These are phyloP conservation scores for Priceomyces fermenticarens DNA, from an alignment of 805 yeast species.

Conservation along the genomic window DNA sequence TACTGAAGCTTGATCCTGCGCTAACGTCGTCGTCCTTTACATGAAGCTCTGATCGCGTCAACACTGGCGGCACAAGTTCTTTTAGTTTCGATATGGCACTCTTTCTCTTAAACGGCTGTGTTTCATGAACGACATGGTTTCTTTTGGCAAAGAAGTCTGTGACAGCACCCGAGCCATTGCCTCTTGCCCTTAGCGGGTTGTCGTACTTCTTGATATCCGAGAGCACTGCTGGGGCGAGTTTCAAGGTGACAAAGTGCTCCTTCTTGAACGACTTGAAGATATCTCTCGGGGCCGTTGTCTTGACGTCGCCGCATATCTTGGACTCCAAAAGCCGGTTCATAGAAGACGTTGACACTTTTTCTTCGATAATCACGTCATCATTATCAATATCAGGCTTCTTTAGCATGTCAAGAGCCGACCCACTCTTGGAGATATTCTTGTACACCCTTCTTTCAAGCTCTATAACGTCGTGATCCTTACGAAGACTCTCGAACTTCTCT, in stretches of 20 bases:
- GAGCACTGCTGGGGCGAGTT: conserved; percentile 21
- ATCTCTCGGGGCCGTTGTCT: conserved; percentile 34
- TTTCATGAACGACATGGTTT: no score
- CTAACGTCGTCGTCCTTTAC: conserved; percentile 12
- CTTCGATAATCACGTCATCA: neutral
- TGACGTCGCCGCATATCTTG: conserved; percentile 16
- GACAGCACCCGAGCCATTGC: conserved; percentile 10
- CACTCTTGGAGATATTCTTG: conserved; percentile 11
- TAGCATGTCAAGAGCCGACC: conserved; percentile 19
- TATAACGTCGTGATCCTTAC: conserved; percentile 15
- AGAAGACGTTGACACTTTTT: neutral
- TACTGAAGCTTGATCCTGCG: neutral
- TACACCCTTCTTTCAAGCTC: conserved; percentile 22
- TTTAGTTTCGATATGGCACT: conserved; percentile 18
- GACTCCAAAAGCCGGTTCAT: conserved; percentile 13
- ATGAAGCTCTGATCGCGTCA: conserved; percentile 30
- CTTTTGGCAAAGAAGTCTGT: no score
- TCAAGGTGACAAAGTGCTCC: conserved; percentile 17
- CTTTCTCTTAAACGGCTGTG: conserved; percentile 9
- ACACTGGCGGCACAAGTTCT: conserved; percentile 27
- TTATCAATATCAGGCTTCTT: neutral
- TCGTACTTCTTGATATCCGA: conserved; percentile 22
- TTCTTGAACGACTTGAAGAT: conserved; percentile 49
- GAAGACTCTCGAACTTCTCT: conserved; percentile 5
- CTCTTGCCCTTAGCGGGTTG: conserved; percentile 28